Evolutionary conservation across 2,329 filamentous ascomycete species (phyloP), one percentile per base, ranked within the genome.

Genomic region (Penicillium sp.): DNA sequence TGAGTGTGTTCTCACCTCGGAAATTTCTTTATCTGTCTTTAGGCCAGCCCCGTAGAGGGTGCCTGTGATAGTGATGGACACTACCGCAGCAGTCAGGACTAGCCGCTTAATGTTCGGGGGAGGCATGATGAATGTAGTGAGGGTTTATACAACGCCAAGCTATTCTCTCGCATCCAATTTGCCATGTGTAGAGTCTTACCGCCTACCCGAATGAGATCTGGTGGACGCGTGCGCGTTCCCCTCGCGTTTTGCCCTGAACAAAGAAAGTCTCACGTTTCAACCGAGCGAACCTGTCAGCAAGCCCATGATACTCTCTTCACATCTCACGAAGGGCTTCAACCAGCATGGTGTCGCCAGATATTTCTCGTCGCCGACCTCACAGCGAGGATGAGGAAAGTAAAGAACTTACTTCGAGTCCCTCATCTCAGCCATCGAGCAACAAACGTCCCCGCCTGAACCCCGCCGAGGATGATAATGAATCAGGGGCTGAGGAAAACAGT

Each of bases 41-140:
- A 84, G 55, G 6, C 76, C 75, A 16, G 82, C 82, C 19, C 82
- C 82, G 58, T 82, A 84, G 53, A 79, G 73, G 4, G 80, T 75
- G 43, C 82, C 81, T 1, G 75, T 76, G 6, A 77, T 77, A 1
- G 80, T 82, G 39, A 82, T 75, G 13, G 77, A 75, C 9, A 78
- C 74, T 14, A 84, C 74, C 3, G 77, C 74, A 30, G 72, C 76
- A 1, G 82, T 81, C 57, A 82, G 64, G 14, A 82, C 70, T 49
- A 78, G 70, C 13, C 77, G 73, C 25, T 77, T 74, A 7, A 79
- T 55, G 46, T 69, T 72, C 25, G 64, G 63, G 27, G 63, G 63
- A 19, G 60, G 52, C 63, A 68, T 64, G 36, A 46, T 57, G 50
- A 46, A n/a, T 49, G 41, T 50, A 39, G 47, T 57, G 50, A 46